Evolutionary conservation across 2,329 filamentous ascomycete genomes (phyloP).

Genomic region (Fusarium continuum): DNA sequence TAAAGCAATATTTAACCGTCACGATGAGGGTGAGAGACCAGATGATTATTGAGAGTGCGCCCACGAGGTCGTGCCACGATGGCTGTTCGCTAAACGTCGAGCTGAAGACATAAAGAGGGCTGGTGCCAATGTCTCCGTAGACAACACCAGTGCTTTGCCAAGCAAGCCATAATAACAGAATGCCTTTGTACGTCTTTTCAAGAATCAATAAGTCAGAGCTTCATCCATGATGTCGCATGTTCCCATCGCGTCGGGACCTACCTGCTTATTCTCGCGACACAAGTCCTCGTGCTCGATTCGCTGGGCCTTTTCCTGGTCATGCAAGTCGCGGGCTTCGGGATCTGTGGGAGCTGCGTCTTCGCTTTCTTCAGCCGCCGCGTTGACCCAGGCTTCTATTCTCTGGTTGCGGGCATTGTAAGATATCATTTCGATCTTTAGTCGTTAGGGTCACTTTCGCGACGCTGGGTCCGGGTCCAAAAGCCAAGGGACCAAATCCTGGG

Average conservation of each 20-base stretch:
- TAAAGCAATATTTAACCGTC: slow-evolving; percentile 73
- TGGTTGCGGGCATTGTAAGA: slow-evolving; percentile 38
- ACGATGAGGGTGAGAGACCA: slow-evolving; percentile 76
- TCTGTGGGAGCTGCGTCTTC: slow-evolving; percentile 37
- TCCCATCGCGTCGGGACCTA: slow-evolving; percentile 18
- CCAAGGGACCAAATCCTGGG: slow-evolving; percentile 25
- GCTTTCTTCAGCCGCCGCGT: slow-evolving; percentile 37
- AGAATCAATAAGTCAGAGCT: slow-evolving; percentile 12
- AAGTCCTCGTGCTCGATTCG: slow-evolving; percentile 44
- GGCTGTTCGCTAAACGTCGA: slow-evolving; percentile 70
- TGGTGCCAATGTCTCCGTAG: slow-evolving; percentile 74
- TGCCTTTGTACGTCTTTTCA: slow-evolving; percentile 42
- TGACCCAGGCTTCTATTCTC: slow-evolving; percentile 41
- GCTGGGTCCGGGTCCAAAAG: slow-evolving; percentile 24
- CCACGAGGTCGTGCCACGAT: slow-evolving; percentile 66
- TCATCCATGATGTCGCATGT: not conserved
- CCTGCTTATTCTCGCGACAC: slow-evolving; percentile 43
- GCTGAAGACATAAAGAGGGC: slow-evolving; percentile 75
- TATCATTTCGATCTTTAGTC: slow-evolving; percentile 39
- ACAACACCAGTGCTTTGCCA: slow-evolving; percentile 74
- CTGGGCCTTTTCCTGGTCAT: slow-evolving; percentile 45
- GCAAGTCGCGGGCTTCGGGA: slow-evolving; percentile 41
- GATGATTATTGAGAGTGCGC: slow-evolving; percentile 73
- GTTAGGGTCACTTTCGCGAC: slow-evolving; percentile 37
- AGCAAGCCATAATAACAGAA: slow-evolving; percentile 57